Conservation (phyloP, 2,329 filamentous ascomycete species). For the Phaeoacremonium minimum region DNA sequence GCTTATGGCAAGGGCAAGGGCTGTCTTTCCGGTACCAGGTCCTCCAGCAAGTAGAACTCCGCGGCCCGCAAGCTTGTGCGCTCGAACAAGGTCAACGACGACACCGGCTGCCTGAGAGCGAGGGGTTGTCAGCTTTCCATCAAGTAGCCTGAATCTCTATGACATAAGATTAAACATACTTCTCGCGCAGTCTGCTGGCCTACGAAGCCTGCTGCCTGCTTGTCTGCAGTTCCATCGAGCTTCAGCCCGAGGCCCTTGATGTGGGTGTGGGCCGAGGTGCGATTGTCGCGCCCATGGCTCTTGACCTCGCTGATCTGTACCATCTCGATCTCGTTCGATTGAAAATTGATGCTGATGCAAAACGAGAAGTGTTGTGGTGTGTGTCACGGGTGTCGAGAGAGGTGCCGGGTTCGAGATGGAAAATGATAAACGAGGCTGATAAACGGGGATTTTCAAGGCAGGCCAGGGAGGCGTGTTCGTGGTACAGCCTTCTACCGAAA, state of each 20-base stretch:
- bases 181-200: slow-evolving; percentile 86
- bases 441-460: too few species aligned
- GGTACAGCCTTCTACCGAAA: too few species aligned
- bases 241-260: slow-evolving; percentile 93
- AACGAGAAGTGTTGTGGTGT: too few species aligned
- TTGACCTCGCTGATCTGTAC: slow-evolving; percentile 93
- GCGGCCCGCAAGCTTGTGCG: slow-evolving; percentile 95
- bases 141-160: too few species aligned
- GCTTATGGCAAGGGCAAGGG: slow-evolving; percentile 88
- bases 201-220: slow-evolving; percentile 77
- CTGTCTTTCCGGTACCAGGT: slow-evolving; percentile 95
- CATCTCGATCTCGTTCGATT: too few species aligned
- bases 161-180: slow-evolving; percentile 50
- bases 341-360: too few species aligned
- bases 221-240: slow-evolving; percentile 79
- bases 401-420: too few species aligned
- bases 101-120: slow-evolving; percentile 78
- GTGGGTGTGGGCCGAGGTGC: slow-evolving; percentile 94
- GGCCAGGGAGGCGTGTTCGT: too few species aligned
- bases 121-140: slow-evolving; percentile 3
- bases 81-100: slow-evolving; percentile 90
- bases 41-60: slow-evolving; percentile 91
- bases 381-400: too few species aligned
- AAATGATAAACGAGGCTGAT: too few species aligned
- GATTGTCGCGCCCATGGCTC: slow-evolving; percentile 89